Conservation (phyloP, 140 eudicot species). For the Flaveria floridana region DNA sequence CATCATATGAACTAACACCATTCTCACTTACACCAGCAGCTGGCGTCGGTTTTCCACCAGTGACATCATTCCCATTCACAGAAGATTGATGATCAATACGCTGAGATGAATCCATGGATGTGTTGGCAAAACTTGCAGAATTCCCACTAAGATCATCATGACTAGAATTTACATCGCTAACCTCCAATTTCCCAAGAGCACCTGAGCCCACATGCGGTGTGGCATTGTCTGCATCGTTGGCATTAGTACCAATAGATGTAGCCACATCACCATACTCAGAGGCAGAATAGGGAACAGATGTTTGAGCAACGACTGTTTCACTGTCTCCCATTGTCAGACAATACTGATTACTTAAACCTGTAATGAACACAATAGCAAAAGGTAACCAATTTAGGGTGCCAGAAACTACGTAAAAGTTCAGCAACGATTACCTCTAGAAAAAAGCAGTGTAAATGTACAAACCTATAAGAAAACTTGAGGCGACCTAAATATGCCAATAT, state of each 20-base stretch:
- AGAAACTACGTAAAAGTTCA: not conserved
- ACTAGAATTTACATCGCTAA: not conserved
- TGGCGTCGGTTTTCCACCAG: slow-evolving; percentile 38
- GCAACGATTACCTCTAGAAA: not conserved
- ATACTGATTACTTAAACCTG: slow-evolving; percentile 26
- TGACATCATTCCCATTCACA: slow-evolving; percentile 46
- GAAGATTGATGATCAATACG: slow-evolving; percentile 46
- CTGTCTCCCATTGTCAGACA: slow-evolving; percentile 55
- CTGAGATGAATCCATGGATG: slow-evolving; percentile 44
- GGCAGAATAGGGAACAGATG: slow-evolving; percentile 38
- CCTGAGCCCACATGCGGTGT: slow-evolving; percentile 21
- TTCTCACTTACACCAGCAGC: slow-evolving; percentile 46
- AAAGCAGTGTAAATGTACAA: not conserved
- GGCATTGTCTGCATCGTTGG: slow-evolving; percentile 32
- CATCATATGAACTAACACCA: slow-evolving; percentile 56
- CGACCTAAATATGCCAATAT: not conserved
- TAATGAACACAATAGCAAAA: slow-evolving; percentile 4
- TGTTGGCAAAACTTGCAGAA: slow-evolving; percentile 35
- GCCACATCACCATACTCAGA: slow-evolving; percentile 38
- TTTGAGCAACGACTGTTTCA: slow-evolving; percentile 59
- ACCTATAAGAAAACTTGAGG: not conserved
- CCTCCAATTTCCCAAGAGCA: slow-evolving; percentile 33
- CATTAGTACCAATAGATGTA: slow-evolving; percentile 31
- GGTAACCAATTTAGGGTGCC: not conserved
- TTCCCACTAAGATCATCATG: slow-evolving; percentile 35